phyloP scores from a whole-genome alignment of 331 rosid genomes.

The Phaseolus coccineus region DNA sequence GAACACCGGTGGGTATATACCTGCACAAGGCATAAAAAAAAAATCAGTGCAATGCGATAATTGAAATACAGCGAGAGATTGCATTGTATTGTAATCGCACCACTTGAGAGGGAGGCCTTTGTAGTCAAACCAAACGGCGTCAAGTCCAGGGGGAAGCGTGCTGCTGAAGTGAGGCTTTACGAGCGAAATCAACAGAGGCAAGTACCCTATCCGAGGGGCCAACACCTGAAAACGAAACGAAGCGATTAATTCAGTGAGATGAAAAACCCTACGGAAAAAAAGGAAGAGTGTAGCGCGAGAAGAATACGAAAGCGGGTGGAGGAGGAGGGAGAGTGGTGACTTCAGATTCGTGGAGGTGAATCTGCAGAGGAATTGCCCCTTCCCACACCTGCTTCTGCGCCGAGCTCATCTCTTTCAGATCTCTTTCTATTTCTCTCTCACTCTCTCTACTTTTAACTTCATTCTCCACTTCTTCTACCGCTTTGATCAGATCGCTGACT shows the following conservation, averaged over 20 bases:
- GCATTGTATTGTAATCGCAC: constrained; percentile 43
- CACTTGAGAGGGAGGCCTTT: constrained; percentile 92
- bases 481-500: not conserved
- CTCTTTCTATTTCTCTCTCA: constrained; percentile 12
- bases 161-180: constrained; percentile 80
- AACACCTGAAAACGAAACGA: constrained; percentile 61
- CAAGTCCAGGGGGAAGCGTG: constrained; percentile 87
- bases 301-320: constrained; percentile 70
- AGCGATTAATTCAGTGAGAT: not conserved
- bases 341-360: constrained; percentile 92
- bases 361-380: constrained; percentile 85
- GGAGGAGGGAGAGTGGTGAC: constrained; percentile 92
- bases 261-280: not conserved
- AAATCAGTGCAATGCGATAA: not conserved
- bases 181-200: constrained; percentile 80
- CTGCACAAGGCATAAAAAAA: constrained; percentile 51
- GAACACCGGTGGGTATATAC: constrained; percentile 95
- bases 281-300: not conserved
- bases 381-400: constrained; percentile 75
- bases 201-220: constrained; percentile 91
- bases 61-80: not conserved
- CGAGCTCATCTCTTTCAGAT: constrained; percentile 54
- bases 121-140: constrained; percentile 94
- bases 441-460: constrained; percentile 8
- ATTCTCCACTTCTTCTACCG: not conserved